phyloP scores from a whole-genome alignment of 208 protist genomes.

The Leishmania tropica region DNA sequence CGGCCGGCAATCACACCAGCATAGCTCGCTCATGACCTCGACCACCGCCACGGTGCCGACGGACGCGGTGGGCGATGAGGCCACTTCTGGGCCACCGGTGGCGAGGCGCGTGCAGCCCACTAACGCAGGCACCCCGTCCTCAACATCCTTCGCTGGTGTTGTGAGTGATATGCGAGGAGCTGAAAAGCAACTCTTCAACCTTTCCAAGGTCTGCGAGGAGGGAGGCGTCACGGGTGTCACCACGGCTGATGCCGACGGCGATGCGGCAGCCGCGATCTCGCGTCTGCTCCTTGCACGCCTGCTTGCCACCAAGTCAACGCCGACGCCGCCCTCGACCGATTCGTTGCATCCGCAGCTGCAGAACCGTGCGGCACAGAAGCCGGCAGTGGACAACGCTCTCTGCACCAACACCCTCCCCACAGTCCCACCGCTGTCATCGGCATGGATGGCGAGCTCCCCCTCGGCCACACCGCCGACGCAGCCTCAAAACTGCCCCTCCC shows the following conservation, averaged over 20 bases:
- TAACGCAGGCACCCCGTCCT: neutral
- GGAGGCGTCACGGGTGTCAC: neutral
- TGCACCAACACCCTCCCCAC: conserved; percentile 20
- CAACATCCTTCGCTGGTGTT: neutral
- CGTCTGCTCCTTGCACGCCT: neutral
- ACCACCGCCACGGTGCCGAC: neutral
- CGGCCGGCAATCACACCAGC: neutral
- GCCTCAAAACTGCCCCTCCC: neutral
- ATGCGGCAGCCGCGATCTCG: neutral
- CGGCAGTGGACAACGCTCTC: neutral
- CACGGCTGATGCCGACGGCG: neutral
- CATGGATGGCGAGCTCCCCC: neutral
- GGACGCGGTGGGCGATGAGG: neutral
- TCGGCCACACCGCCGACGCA: neutral
- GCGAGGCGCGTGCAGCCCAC: neutral
- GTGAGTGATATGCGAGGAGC: neutral
- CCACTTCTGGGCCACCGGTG: neutral
- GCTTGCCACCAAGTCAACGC: neutral
- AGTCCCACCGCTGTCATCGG: neutral
- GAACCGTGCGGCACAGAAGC: neutral
- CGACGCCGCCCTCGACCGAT: neutral
- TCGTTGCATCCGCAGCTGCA: neutral
- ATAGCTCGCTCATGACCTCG: neutral
- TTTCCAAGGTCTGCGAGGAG: no score
- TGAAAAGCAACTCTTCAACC: neutral